phyloP scores from a whole-genome alignment of 225 moss, liverwort and hornwort genomes.

The Ulota crispa region DNA sequence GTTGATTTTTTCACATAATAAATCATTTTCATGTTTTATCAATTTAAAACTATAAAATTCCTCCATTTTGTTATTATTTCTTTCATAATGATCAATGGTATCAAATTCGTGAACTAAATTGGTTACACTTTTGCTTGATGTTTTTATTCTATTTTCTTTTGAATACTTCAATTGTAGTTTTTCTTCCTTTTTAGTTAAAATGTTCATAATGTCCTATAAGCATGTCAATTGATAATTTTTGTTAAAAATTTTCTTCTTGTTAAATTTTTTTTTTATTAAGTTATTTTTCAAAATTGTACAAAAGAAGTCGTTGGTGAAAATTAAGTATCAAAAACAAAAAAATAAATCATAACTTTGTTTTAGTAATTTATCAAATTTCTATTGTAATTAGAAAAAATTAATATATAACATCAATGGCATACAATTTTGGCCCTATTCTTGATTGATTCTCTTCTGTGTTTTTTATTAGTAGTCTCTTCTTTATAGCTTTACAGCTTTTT shows the following conservation, averaged over 20 bases:
- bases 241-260: too few relatives aligned
- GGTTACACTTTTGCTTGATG: not conserved
- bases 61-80: fast-evolving
- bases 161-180: not conserved
- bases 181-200: not conserved
- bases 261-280: too few relatives aligned
- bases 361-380: too few relatives aligned
- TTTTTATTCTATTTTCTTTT: not conserved
- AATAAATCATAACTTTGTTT: fast-evolving
- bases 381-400: not conserved
- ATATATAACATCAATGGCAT: not conserved
- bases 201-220: not conserved
- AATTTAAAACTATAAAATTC: not conserved
- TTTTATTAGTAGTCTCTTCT: not conserved
- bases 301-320: too few relatives aligned
- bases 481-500: not conserved
- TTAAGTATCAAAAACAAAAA: too few relatives aligned
- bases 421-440: not conserved
- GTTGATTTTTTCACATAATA: not conserved
- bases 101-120: not conserved
- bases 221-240: fast-evolving
- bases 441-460: not conserved
- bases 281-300: not conserved
- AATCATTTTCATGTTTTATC: not conserved
- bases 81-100: not conserved